Evolutionary conservation across 2,329 filamentous ascomycete genomes (phyloP), one percentile per base, ranked within the genome.

Genomic region (Clathrospora elynae): DNA sequence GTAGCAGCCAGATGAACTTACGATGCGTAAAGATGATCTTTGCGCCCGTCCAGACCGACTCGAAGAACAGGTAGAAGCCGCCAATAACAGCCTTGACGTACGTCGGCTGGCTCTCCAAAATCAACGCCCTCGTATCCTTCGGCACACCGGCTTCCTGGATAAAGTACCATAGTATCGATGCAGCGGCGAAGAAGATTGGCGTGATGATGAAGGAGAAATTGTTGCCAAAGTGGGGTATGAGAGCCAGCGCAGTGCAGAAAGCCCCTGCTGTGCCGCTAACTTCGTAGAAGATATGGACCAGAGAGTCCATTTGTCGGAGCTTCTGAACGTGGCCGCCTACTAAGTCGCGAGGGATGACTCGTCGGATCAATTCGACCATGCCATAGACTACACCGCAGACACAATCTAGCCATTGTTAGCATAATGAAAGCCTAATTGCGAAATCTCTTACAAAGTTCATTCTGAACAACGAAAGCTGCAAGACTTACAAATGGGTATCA

Each of bases 181-280:
- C 70, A 20, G 66, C 39, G 5, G 65, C 49, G 54, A 77, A 79
- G 61, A 73, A 75, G 20, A 78, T 68, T 1, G 77, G 76, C 0
- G 75, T 76, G 51, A 79, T 71, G 47, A 78, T 70, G 61, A 78
- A 78, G 28, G 75, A 73, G 42, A 73, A 74, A 64, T 78, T 79
- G 64, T 78, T 77, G 24, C 76, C 77, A 9, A 78, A 70, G 28
- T 65, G 62, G 1, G 75, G 75, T 35, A 79, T 78, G n/a, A 79
- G 61, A 7, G 67, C 74, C n/a, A 78, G 67, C 5, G 74, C 76
- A 1, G 75, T 78, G 41, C 68, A 68, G 46, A 79, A 75, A 3
- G 75, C 75, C 20, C 75, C 75, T 4, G 64, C 64, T 1, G 75
- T 78, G 14, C 76, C 76, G 6, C 75, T 68, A n/a, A 76, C 57